Evolutionary conservation across 768 basidiomycete species (phyloP).

Genomic region (Suillus sp.): DNA sequence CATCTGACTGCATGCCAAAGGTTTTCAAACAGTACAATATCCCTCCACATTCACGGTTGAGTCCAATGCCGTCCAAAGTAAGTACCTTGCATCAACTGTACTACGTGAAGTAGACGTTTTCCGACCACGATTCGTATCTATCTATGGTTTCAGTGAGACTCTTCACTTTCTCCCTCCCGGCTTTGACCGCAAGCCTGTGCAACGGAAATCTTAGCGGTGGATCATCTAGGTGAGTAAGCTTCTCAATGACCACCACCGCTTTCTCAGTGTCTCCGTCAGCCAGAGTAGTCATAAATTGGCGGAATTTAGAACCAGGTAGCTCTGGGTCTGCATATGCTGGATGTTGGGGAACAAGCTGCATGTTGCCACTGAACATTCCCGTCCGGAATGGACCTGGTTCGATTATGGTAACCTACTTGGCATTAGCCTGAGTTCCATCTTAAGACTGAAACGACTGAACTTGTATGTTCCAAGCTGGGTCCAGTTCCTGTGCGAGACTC

Average conservation of each 20-base stretch:
- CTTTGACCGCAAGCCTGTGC: conserved; percentile 12
- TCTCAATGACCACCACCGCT: conserved; percentile 24
- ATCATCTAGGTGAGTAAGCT: conserved; percentile 21
- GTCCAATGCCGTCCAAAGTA: background rate
- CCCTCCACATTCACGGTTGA: background rate
- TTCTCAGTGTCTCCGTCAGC: conserved; percentile 25
- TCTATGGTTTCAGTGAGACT: conserved; percentile 17
- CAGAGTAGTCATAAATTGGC: background rate
- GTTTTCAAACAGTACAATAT: too few relatives aligned
- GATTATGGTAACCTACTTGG: conserved; percentile 9
- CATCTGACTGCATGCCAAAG: too few relatives aligned
- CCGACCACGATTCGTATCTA: conserved; percentile 27
- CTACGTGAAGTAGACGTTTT: conserved; percentile 23
- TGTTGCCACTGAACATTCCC: background rate
- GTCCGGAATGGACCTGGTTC: conserved; percentile 22
- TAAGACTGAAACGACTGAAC: conserved; percentile 11
- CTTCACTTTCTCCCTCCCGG: conserved; percentile 18
- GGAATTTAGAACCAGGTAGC: conserved; percentile 13
- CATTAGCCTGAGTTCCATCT: background rate
- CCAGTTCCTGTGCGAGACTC: conserved; percentile 24
- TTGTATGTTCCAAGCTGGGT: conserved; percentile 35
- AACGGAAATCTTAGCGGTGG: conserved; percentile 26
- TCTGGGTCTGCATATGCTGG: conserved; percentile 21
- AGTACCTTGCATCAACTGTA: background rate
- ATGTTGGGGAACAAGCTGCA: conserved; percentile 10